These are phyloP conservation scores for Annulohypoxylon moriforme DNA, from an alignment of 495 filamentous ascomycete genomes.

Conservation along the genomic window DNA sequence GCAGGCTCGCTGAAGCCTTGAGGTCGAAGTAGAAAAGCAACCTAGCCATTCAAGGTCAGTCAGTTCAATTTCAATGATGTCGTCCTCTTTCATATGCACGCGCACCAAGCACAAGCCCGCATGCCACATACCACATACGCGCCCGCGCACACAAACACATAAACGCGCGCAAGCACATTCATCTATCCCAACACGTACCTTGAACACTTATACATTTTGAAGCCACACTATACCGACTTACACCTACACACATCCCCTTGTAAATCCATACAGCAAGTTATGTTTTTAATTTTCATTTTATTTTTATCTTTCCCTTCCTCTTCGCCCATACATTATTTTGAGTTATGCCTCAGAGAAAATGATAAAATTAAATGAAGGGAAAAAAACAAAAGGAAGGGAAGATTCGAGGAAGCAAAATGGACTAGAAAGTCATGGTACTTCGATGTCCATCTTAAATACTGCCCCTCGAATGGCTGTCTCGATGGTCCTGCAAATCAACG, in stretches of 20 bases:
- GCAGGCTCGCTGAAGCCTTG: conserved; percentile 33
- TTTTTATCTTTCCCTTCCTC: background rate
- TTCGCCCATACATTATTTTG: background rate
- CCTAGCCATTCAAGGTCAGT: conserved; percentile 42
- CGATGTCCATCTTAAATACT: conserved; percentile 14
- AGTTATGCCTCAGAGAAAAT: background rate
- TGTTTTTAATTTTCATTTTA: background rate
- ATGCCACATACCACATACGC: conserved; percentile 33
- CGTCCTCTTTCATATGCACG: conserved; percentile 22
- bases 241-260: conserved; percentile 1
- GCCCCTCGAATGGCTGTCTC: background rate
- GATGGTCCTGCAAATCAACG: conserved; percentile 15
- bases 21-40: conserved; percentile 33
- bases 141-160: conserved; percentile 25
- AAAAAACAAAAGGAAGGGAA: background rate
- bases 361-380: background rate
- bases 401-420: background rate
- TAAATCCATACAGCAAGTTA: background rate
- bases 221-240: background rate
- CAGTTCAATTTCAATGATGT: conserved; percentile 34
- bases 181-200: background rate
- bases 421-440: conserved; percentile 3
- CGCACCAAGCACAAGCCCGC: conserved; percentile 33
- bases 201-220: conserved; percentile 8
- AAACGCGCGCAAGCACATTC: conserved; percentile 10